Evolutionary conservation across 768 basidiomycete genomes (phyloP).

Genomic region (Harrya chromipes): DNA sequence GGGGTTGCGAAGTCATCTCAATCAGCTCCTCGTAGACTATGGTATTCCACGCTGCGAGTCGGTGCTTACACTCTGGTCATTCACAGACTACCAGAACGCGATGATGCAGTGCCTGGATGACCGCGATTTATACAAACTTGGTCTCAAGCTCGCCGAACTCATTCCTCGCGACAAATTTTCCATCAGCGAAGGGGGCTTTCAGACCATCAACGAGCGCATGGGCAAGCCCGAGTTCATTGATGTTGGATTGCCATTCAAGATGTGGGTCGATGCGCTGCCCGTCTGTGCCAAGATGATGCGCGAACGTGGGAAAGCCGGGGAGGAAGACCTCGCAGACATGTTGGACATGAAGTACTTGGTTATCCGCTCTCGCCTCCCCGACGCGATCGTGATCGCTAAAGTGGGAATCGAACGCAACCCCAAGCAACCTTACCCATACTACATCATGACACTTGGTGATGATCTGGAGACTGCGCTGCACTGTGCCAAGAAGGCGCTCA

Average conservation of each 20-base stretch:
- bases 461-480: constrained; percentile 49
- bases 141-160: constrained; percentile 44
- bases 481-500: constrained; percentile 61
- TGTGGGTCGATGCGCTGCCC: constrained; percentile 57
- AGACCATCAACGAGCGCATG: constrained; percentile 40
- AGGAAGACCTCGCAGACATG: constrained; percentile 55
- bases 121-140: constrained; percentile 48
- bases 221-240: constrained; percentile 39
- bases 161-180: constrained; percentile 59
- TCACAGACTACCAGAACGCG: constrained; percentile 45
- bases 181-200: constrained; percentile 50
- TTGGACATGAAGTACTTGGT: constrained; percentile 60
- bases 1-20: constrained; percentile 45
- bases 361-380: constrained; percentile 43
- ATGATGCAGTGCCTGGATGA: constrained; percentile 49
- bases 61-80: constrained; percentile 37
- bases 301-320: constrained; percentile 36
- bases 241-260: constrained; percentile 54
- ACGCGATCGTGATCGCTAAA: constrained; percentile 46
- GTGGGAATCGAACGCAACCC: constrained; percentile 50
- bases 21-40: constrained; percentile 45
- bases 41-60: constrained; percentile 48
- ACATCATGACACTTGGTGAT: constrained; percentile 51
- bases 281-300: constrained; percentile 54
- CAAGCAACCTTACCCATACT: constrained; percentile 56